Evolutionary conservation across 441 rosid genomes (phyloP).

Genomic region (Mallotus repandus): DNA sequence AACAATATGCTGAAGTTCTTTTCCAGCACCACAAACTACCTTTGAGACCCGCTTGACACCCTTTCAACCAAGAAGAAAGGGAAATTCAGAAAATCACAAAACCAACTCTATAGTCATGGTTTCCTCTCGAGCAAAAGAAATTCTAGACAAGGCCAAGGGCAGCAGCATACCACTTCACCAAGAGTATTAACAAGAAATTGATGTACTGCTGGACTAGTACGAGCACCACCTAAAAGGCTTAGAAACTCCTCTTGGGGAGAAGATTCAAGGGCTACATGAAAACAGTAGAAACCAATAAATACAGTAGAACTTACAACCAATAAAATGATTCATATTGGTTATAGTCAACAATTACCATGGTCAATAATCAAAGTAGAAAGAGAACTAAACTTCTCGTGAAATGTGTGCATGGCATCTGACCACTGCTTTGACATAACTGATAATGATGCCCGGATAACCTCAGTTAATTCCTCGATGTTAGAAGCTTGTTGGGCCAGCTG

Average conservation of each 20-base stretch:
- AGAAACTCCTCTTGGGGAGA: slow-evolving; percentile 94
- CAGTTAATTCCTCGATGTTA: slow-evolving; percentile 78
- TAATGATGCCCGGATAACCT: slow-evolving; percentile 70
- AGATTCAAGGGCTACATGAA: slow-evolving; percentile 67
- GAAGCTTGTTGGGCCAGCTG: slow-evolving; percentile 97
- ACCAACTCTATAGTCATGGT: slow-evolving; percentile 17
- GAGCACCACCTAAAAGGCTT: slow-evolving; percentile 87
- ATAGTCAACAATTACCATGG: slow-evolving; percentile 51
- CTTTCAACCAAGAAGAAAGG: slow-evolving; percentile 39
- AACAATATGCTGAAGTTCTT: slow-evolving; percentile 81
- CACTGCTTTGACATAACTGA: slow-evolving; percentile 85
- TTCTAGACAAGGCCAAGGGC: slow-evolving; percentile 22
- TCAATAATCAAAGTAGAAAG: slow-evolving; percentile 65
- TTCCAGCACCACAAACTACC: slow-evolving; percentile 82
- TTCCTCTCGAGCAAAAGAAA: slow-evolving; percentile 22
- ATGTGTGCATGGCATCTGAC: slow-evolving; percentile 80
- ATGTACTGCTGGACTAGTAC: slow-evolving; percentile 88
- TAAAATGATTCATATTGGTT: slow-evolving; percentile 11
- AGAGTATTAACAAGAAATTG: slow-evolving; percentile 86
- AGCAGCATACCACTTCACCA: slow-evolving; percentile 70
- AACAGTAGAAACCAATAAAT: slow-evolving; percentile 24
- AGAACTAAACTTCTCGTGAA: slow-evolving; percentile 77
- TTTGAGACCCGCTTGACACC: slow-evolving; percentile 84
- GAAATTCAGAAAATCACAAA: slow-evolving; percentile 11
- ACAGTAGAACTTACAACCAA: slow-evolving; percentile 13